These are phyloP conservation scores for Trichosanthes cucumerina DNA, from an alignment of 306 rosid genomes.

Conservation along the genomic window DNA sequence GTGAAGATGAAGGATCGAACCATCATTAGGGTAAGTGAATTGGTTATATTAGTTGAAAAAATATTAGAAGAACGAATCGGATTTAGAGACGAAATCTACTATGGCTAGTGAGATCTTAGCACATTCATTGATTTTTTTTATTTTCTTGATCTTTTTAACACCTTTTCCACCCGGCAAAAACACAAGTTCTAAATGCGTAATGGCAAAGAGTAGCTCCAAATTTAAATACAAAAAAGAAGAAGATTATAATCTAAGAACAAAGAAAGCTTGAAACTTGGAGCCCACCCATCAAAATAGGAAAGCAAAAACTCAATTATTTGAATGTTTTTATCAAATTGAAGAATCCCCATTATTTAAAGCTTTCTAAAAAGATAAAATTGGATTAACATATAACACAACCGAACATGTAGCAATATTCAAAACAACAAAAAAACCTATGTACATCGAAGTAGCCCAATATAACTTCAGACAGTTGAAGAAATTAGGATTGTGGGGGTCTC, in stretches of 20 bases:
- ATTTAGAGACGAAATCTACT: not conserved
- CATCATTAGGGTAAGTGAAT: not conserved
- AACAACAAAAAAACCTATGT: not conserved
- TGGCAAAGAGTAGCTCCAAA: not conserved
- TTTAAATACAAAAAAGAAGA: not conserved
- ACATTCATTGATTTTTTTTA: not conserved
- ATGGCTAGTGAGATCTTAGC: not conserved
- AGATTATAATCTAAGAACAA: not conserved
- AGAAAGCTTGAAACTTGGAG: not conserved
- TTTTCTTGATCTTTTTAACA: not conserved
- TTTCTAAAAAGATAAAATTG: not conserved
- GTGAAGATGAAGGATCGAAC: not conserved
- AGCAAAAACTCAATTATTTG: not conserved
- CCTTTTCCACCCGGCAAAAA: not conserved
- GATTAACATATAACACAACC: not conserved
- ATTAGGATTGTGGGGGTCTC: not conserved
- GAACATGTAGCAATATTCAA: not conserved
- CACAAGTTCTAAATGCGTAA: not conserved
- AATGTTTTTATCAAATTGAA: not conserved
- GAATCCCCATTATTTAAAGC: not conserved
- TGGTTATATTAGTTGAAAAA: not conserved
- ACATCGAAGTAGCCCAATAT: constrained; percentile 4
- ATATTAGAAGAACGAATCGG: not conserved
- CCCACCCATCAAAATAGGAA: not conserved
- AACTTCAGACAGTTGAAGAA: not conserved